Percentiles rank a stretch among this genome's conserved stretches.
Conservation (phyloP, 2,329 filamentous ascomycete species). For the Pseudocercospora macadamiae region DNA sequence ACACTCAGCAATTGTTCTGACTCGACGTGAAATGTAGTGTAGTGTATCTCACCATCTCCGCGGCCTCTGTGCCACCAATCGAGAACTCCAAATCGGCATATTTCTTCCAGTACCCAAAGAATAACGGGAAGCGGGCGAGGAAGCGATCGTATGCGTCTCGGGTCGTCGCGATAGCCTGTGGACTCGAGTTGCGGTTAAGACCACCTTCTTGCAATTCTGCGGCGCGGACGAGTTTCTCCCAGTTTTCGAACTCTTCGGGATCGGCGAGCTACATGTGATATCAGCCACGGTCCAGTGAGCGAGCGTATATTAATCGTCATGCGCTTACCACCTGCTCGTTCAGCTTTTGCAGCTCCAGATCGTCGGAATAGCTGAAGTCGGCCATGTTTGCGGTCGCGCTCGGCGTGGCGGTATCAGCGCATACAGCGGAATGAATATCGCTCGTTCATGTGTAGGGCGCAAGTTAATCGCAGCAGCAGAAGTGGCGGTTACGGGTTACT, state of each 20-base stretch:
- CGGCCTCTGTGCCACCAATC: conserved; percentile 93
- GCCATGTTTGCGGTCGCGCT: conserved; percentile 28
- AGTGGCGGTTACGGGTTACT: too few relatives aligned
- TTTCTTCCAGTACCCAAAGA: conserved; percentile 99
- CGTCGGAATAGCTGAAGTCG: conserved; percentile 38
- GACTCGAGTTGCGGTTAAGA: conserved; percentile 93
- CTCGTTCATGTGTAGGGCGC: neutral
- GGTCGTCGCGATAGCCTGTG: conserved; percentile 84
- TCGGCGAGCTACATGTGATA: conserved; percentile 60
- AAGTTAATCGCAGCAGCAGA: neutral
- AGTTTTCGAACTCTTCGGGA: conserved; percentile 88
- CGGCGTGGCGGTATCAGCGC: neutral
- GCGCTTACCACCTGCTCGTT: conserved; percentile 35
- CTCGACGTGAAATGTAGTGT: neutral
- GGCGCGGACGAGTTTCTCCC: conserved; percentile 87
- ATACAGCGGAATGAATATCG: neutral
- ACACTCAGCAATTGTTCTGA: conserved; percentile 35
- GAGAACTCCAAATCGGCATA: conserved; percentile 98
- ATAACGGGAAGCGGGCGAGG: conserved; percentile 88
- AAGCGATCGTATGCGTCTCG: conserved; percentile 90
- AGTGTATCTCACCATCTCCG: conserved; percentile 75
- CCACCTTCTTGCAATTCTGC: conserved; percentile 87
- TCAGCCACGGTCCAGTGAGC: too few relatives aligned
- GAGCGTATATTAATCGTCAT: neutral
- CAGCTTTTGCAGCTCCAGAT: conserved; percentile 36